These are phyloP conservation scores for Dioszegia hungarica DNA, from an alignment of 768 basidiomycete species.

Conservation along the genomic window DNA sequence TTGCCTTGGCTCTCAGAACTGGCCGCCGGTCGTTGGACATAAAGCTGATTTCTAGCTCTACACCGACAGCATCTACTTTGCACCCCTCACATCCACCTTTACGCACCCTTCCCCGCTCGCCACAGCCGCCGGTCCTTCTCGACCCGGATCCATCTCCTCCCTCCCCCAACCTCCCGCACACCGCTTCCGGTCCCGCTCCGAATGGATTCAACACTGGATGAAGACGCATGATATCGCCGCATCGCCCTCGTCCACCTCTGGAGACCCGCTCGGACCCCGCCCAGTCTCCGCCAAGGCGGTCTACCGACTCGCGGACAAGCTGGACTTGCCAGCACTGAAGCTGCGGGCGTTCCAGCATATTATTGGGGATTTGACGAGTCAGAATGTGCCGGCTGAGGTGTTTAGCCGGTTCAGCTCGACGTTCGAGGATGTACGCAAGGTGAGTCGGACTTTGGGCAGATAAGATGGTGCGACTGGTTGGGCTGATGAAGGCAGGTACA, in stretches of 20 bases:
- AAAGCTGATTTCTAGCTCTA: slow-evolving; percentile 58
- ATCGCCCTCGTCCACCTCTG: slow-evolving; percentile 5
- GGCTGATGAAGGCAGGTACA: slow-evolving; percentile 53
- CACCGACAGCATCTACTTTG: slow-evolving; percentile 76
- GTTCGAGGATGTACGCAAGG: slow-evolving; percentile 75
- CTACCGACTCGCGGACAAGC: slow-evolving; percentile 72
- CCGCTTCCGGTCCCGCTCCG: slow-evolving; percentile 39
- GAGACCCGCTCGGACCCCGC: slow-evolving; percentile 59
- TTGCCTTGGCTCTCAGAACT: background rate
- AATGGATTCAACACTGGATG: slow-evolving; percentile 73
- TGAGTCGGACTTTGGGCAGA: slow-evolving; percentile 25
- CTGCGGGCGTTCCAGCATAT: slow-evolving; percentile 78
- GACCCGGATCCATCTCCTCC: slow-evolving; percentile 9
- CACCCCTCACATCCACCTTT: slow-evolving; percentile 66
- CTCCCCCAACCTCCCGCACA: slow-evolving; percentile 4
- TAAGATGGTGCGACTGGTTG: background rate
- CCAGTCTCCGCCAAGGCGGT: slow-evolving; percentile 79
- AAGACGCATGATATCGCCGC: slow-evolving; percentile 37
- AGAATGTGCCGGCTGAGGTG: slow-evolving; percentile 78
- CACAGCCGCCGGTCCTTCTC: background rate
- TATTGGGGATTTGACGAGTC: slow-evolving; percentile 64
- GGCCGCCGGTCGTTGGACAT: background rate
- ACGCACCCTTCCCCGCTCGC: slow-evolving; percentile 52
- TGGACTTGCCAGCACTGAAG: slow-evolving; percentile 68
- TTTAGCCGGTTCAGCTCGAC: slow-evolving; percentile 79